These are phyloP conservation scores for Pseudogymnoascus sp. DNA, from an alignment of 2,329 filamentous ascomycete genomes.

Conservation along the genomic window DNA sequence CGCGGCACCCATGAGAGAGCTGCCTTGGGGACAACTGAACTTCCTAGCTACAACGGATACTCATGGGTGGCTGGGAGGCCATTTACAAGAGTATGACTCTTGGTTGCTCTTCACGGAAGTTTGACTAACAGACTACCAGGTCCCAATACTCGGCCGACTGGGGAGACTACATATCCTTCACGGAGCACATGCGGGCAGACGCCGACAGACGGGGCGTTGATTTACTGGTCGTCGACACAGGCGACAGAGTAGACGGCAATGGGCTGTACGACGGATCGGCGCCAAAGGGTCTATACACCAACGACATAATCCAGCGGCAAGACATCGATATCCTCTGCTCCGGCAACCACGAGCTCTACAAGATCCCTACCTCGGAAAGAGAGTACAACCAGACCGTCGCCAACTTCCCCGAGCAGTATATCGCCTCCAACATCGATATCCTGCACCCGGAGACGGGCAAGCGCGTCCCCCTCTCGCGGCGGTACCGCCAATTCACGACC, in stretches of 20 bases:
- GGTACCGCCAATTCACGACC: constrained; percentile 84
- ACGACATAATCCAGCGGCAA: constrained; percentile 78
- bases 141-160: constrained; percentile 92
- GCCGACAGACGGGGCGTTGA: constrained; percentile 75
- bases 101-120: neutral
- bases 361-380: constrained; percentile 63
- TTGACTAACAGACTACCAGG: constrained; percentile 34
- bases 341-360: constrained; percentile 94
- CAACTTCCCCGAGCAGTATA: constrained; percentile 69
- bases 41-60: constrained; percentile 95
- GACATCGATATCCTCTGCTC: constrained; percentile 75
- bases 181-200: constrained; percentile 67
- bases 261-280: constrained; percentile 84
- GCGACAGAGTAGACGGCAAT: constrained; percentile 88
- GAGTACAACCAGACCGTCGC: constrained; percentile 77
- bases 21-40: constrained; percentile 88
- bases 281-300: constrained; percentile 82
- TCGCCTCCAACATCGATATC: constrained; percentile 91
- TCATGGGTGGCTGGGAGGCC: constrained; percentile 91
- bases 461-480: constrained; percentile 65
- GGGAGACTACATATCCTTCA: constrained; percentile 95
- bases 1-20: constrained; percentile 69
- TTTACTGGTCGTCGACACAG: constrained; percentile 85
- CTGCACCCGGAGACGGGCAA: constrained; percentile 63
- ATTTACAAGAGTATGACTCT: constrained; percentile 69